Conservation (phyloP, 208 protist genomes). For the Acanthamoeba royreba region DNA sequence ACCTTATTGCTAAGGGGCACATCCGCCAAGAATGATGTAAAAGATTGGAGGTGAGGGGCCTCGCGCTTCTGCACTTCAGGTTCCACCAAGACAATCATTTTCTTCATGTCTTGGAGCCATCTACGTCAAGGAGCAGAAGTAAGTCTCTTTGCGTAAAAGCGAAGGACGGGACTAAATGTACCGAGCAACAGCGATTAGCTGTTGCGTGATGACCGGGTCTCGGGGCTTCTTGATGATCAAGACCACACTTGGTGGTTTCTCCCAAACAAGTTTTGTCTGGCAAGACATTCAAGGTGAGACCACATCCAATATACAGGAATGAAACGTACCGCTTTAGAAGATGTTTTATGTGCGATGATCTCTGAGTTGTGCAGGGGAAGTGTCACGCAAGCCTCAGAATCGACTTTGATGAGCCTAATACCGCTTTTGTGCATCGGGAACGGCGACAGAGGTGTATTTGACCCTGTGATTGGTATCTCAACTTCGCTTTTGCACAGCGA, state of each 20-base stretch:
- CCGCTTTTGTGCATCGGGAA: not conserved
- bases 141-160: not conserved
- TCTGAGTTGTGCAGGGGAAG: not conserved
- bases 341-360: not conserved
- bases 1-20: conserved; percentile 43
- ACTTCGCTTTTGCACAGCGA: not conserved
- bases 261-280: conserved; percentile 62
- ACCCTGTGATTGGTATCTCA: not conserved
- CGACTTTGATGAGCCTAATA: conserved; percentile 1
- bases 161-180: not conserved
- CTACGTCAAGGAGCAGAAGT: not conserved
- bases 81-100: conserved; percentile 36
- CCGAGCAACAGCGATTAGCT: not conserved
- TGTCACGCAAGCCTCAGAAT: not conserved
- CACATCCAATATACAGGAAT: not conserved
- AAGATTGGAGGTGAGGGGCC: conserved; percentile 5
- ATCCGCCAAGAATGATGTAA: not conserved
- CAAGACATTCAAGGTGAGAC: not conserved
- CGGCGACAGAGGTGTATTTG: not conserved
- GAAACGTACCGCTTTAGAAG: not conserved
- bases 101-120: conserved; percentile 24
- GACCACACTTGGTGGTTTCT: conserved; percentile 54
- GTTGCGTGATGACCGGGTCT: conserved; percentile 43
- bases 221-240: conserved; percentile 71
- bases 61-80: conserved; percentile 1